Base-by-base conservation (phyloP, 164 flowering plant species). In the Vitis riparia region DNA sequence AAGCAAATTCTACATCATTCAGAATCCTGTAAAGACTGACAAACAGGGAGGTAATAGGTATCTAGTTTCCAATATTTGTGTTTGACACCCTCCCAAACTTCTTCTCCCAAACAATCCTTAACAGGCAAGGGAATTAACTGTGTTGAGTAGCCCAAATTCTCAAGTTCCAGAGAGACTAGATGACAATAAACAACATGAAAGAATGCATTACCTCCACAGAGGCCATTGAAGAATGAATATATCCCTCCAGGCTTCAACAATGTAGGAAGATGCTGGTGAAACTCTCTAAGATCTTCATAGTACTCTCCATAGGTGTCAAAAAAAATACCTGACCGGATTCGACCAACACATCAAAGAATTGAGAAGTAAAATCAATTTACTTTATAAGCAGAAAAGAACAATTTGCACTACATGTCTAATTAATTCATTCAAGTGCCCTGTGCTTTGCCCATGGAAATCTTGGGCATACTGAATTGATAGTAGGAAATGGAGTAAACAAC, bases 51-150 rank as follows among this genome's bases (percentile, higher is more conserved):
- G 78, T 87, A 87, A 79, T 96, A 93, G 5, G 94, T 91, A 82
- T 96, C 97, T 63, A 96, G 85, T 82, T 96, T 93, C 99, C 99
- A 93, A 77, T 96, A 96, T 79, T 93, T 93, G 67, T 89, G 99
- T 69, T 85, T 89, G 66, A 93, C 95, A 80, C 98, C 98, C 76
- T 91, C 89, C 99, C 97, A 93, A 16, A 88, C 87, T 77, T 87
- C 86, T 66, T 89, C 89, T 63, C 84, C 90, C 76, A 93, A 79
- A 79, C 97, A 96, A 75, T 87, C 91, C 80, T 93, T 93, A 61
- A 91, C 98, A 63, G 99, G 99, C 83, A 96, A 80, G 57, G 96
- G 94, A 64, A 95, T 87, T 55, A 91, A 86, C 79, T 93, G 93
- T 12, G 97, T 91, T 27, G 87, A 82, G 79, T 83, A 93, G 59